phyloP scores from a whole-genome alignment of 371 early-diverging fungal species.

The Gilbertella persicaria region DNA sequence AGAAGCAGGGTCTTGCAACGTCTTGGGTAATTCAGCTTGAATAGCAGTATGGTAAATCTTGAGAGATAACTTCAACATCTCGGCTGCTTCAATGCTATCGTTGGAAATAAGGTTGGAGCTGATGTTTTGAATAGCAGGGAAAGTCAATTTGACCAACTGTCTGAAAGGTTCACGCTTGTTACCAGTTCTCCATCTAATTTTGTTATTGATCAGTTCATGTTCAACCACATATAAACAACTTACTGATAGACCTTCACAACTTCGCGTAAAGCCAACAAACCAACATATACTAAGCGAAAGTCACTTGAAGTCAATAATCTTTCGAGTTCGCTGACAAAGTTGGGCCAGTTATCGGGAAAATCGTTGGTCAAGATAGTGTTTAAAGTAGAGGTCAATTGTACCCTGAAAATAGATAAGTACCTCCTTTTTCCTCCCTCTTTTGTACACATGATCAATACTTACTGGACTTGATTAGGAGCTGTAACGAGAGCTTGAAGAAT shows the following conservation, averaged over 20 bases:
- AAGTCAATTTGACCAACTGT: constrained; percentile 68
- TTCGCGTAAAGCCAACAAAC: constrained; percentile 77
- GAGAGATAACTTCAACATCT: constrained; percentile 77
- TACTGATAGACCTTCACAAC: constrained; percentile 82
- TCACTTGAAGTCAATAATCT: constrained; percentile 68
- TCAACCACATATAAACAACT: too few relatives aligned
- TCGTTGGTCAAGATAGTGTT: constrained; percentile 72
- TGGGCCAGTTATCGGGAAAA: constrained; percentile 84
- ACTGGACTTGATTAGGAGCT: constrained; percentile 75
- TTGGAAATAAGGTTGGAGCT: constrained; percentile 56
- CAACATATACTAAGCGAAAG: constrained; percentile 70
- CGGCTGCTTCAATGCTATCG: constrained; percentile 74
- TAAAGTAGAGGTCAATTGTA: constrained; percentile 77
- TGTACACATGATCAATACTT: constrained; percentile 12
- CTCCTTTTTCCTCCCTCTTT: neutral
- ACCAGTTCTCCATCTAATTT: constrained; percentile 58
- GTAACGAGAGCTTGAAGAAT: constrained; percentile 80
- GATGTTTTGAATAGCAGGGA: constrained; percentile 76
- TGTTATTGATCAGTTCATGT: too few relatives aligned
- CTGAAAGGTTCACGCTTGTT: constrained; percentile 63
- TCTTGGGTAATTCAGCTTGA: constrained; percentile 67
- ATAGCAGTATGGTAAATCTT: constrained; percentile 80
- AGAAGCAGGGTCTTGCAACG: constrained; percentile 65
- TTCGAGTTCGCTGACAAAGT: constrained; percentile 70
- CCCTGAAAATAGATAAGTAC: constrained; percentile 35